phyloP scores from a whole-genome alignment of 2,329 filamentous ascomycete genomes.

The Hypoxylon sp. region DNA sequence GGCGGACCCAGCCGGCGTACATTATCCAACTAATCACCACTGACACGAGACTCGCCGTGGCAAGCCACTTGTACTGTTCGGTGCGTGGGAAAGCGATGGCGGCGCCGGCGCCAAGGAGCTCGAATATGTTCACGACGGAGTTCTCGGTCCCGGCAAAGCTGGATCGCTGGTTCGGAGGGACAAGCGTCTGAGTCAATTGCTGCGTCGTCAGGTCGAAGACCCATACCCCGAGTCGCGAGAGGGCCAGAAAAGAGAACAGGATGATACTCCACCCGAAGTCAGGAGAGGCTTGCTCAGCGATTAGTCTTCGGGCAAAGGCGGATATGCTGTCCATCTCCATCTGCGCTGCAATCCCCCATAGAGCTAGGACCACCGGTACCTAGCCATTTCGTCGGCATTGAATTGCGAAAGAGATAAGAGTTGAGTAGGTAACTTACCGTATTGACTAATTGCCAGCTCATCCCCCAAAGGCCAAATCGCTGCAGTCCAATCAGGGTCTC shows the following conservation, averaged over 20 bases:
- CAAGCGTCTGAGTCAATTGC: slow-evolving; percentile 61
- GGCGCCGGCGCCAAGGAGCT: slow-evolving; percentile 57
- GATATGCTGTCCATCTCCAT: slow-evolving; percentile 30
- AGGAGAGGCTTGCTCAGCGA: slow-evolving; percentile 32
- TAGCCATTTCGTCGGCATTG: slow-evolving; percentile 31
- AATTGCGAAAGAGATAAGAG: neutral
- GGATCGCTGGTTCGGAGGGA: slow-evolving; percentile 54
- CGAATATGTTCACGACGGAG: slow-evolving; percentile 58
- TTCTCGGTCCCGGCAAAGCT: slow-evolving; percentile 61
- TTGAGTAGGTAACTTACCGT: slow-evolving; percentile 53
- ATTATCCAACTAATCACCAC: slow-evolving; percentile 53
- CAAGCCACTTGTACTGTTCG: slow-evolving; percentile 59
- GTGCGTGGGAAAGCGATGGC: slow-evolving; percentile 57
- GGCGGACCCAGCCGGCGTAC: slow-evolving; percentile 59
- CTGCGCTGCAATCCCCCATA: slow-evolving; percentile 53
- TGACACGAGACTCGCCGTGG: slow-evolving; percentile 55
- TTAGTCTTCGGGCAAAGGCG: slow-evolving; percentile 26
- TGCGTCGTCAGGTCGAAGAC: slow-evolving; percentile 62
- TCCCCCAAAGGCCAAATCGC: slow-evolving; percentile 60
- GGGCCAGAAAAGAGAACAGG: slow-evolving; percentile 59
- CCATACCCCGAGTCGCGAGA: slow-evolving; percentile 62
- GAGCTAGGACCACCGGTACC: slow-evolving; percentile 56
- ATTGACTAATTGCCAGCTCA: slow-evolving; percentile 59
- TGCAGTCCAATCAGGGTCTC: slow-evolving; percentile 55
- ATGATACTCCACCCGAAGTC: slow-evolving; percentile 52